These are phyloP conservation scores for Alisma plantagoaquatica DNA, from an alignment of 106 monocot genomes.

Conservation along the genomic window DNA sequence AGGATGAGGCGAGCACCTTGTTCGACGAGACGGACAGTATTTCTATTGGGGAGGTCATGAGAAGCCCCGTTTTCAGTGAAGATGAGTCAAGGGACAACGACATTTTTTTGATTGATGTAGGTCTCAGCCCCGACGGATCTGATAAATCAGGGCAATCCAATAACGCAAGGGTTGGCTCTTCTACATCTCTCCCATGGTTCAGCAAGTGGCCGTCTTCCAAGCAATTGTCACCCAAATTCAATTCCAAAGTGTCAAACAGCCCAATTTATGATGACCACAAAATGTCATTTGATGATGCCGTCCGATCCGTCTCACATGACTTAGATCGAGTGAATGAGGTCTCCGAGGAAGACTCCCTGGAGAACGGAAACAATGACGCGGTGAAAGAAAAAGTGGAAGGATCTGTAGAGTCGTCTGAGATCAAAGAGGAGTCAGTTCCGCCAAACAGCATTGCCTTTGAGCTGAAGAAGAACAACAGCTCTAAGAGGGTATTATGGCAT, in stretches of 20 bases:
- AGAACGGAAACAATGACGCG: neutral
- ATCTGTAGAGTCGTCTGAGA: neutral
- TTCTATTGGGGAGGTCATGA: slow-evolving; percentile 1
- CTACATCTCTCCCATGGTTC: neutral
- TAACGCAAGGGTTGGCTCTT: neutral
- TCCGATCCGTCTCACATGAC: neutral
- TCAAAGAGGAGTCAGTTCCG: neutral
- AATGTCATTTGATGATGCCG: neutral
- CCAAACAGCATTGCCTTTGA: neutral
- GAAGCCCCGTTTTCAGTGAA: slow-evolving; percentile 2
- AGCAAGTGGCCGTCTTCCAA: neutral
- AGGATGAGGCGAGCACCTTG: neutral
- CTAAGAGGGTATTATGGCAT: neutral
- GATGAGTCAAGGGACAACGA: neutral
- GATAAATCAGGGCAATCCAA: neutral
- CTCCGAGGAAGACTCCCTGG: neutral
- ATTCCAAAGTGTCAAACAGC: neutral
- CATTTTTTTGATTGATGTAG: neutral
- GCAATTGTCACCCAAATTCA: neutral
- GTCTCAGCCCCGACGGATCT: neutral
- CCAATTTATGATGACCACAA: slow-evolving; percentile 3
- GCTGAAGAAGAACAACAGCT: neutral
- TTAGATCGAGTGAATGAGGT: neutral
- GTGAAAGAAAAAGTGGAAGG: neutral
- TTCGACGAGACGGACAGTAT: no score